Evolutionary conservation across 306 rosid genomes (phyloP).

Genomic region (Chamaecrista fasciculata): DNA sequence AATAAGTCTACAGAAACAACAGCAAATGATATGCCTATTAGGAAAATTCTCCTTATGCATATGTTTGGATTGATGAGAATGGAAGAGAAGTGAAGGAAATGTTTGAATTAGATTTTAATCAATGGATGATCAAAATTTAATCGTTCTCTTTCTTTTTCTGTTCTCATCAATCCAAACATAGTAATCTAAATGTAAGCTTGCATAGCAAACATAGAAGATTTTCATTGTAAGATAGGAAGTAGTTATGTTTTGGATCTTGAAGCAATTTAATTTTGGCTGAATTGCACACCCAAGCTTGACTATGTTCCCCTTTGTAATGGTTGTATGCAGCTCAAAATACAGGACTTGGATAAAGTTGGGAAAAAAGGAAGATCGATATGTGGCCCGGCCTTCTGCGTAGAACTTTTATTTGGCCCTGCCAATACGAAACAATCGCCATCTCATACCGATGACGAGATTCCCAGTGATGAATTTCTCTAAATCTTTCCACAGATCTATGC

Average conservation of each 20-base stretch:
- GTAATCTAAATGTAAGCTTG: background rate
- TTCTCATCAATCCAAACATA: background rate
- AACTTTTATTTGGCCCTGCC: constrained; percentile 87
- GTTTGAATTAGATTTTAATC: background rate
- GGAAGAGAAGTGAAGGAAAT: background rate
- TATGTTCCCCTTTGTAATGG: constrained; percentile 13
- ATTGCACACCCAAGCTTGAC: constrained; percentile 15
- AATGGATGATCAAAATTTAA: background rate
- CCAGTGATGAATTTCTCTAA: constrained; percentile 31
- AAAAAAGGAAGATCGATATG: constrained; percentile 74
- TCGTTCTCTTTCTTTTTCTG: background rate
- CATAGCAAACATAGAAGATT: too few species aligned
- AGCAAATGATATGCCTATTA: background rate
- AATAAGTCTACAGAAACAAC: background rate
- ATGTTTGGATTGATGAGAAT: background rate
- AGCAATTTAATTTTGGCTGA: background rate
- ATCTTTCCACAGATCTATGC: constrained; percentile 10
- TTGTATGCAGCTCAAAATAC: constrained; percentile 62
- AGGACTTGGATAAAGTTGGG: constrained; percentile 83
- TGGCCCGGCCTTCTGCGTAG: constrained; percentile 84
- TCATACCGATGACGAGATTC: constrained; percentile 25
- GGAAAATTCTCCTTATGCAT: background rate
- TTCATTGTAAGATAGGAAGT: too few species aligned
- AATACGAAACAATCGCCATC: constrained; percentile 53
- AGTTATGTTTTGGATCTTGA: background rate